Base-by-base conservation (phyloP, 73 alveolate species). In the Blepharisma stoltei region DNA sequence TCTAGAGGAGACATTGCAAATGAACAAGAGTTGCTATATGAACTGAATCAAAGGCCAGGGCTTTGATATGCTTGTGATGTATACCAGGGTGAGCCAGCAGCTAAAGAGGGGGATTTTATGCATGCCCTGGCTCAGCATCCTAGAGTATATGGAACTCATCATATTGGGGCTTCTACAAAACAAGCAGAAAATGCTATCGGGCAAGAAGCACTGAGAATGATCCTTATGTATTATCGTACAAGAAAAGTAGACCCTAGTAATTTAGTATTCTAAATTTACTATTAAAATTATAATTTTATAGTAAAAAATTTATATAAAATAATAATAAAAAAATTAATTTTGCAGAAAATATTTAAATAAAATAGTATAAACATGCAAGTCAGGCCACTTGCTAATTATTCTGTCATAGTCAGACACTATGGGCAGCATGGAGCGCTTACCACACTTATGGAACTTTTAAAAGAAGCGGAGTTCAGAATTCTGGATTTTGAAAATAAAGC, bases 1-100 rank as follows among this genome's bases (percentile, higher is more conserved):
- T 79, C 98, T 5, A 77, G 98, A 86, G 95, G 93, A 60, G 83
- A 86, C 23, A 77, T 86, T 23, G 93, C 84, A 9, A 85, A 85
- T 69, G 98, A 92, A 77, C 84, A 54, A 2, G 95, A 86, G 32
- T 78, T 91, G 32, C 78, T 86, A 0, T 86, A 71, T 5, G 91
- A 87, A 44, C 77, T 87, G 6, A 82, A 87, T 9, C 55, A 78
- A n/a, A 25, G 81, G 47, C 65, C 80, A 11, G 81, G 53, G 37
- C 83, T 84, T 83, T 83, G 88, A 86, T 87, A 48, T 54, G 89
- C 89, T 4, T 76, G 86, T 71, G 94, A 87, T 45, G 94, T 84
- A 43, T 73, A 70, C 79, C 70, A 71, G 50, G 89, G 91, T 9
- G 94, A 87, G 50, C 94, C 94, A 68, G 71, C 91, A 1, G 91